These are phyloP conservation scores for Solanum etuberosum DNA, from an alignment of 257 asterid species.

Conservation along the genomic window DNA sequence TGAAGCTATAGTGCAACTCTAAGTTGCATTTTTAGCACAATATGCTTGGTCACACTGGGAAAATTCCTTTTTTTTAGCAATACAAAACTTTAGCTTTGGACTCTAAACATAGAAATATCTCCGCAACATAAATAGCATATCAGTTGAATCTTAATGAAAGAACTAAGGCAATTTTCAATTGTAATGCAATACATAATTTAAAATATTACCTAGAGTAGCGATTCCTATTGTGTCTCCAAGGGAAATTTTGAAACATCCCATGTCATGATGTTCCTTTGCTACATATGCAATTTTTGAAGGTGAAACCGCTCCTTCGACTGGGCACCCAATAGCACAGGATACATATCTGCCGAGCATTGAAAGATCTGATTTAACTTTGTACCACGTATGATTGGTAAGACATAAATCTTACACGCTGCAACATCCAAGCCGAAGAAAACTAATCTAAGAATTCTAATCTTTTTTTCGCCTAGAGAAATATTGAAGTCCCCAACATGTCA, in stretches of 20 bases:
- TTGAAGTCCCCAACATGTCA: not conserved
- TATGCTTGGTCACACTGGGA: not conserved
- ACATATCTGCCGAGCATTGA: slow-evolving; percentile 42
- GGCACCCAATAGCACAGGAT: slow-evolving; percentile 87
- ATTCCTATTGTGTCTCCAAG: slow-evolving; percentile 86
- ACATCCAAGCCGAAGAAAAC: not conserved
- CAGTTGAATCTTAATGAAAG: not conserved
- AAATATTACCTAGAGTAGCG: slow-evolving; percentile 67
- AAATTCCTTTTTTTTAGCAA: not conserved
- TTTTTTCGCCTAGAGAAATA: not conserved
- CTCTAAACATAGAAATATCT: not conserved
- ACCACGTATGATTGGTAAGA: not conserved
- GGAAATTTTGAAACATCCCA: slow-evolving; percentile 88
- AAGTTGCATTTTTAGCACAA: too few relatives aligned
- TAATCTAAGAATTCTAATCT: not conserved
- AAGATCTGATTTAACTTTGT: not conserved
- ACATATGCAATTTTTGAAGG: slow-evolving; percentile 78
- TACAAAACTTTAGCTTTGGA: not conserved
- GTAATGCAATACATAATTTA: not conserved
- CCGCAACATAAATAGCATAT: not conserved
- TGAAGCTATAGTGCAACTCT: too few relatives aligned
- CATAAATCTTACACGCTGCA: not conserved
- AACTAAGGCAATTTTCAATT: not conserved
- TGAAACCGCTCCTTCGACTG: slow-evolving; percentile 66
- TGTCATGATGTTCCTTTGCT: slow-evolving; percentile 81